Evolutionary conservation across 805 yeast species (phyloP).

Genomic region (Kazachstania martiniae): DNA sequence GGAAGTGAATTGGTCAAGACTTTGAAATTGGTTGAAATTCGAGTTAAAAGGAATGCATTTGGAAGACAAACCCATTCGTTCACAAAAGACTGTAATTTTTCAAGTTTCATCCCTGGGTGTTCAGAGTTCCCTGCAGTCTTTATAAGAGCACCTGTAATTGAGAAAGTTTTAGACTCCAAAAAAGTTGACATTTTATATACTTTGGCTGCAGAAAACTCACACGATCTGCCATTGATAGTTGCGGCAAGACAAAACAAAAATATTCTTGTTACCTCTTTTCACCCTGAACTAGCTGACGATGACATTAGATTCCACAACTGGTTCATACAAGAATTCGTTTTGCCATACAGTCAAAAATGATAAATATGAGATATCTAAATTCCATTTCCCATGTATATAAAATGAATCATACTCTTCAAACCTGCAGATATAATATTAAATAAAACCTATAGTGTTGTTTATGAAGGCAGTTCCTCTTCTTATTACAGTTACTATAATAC

Average conservation of each 20-base stretch:
- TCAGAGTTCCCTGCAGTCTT: conserved; percentile 37
- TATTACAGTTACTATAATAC: no score
- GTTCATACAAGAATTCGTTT: conserved; percentile 57
- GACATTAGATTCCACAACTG: conserved; percentile 58
- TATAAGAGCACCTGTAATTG: conserved; percentile 69
- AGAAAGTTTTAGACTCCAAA: conserved; percentile 15
- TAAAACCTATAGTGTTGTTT: no score
- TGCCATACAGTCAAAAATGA: no score
- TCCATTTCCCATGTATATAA: no score
- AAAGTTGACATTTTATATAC: conserved; percentile 34
- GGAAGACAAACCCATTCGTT: conserved; percentile 71
- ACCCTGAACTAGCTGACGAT: conserved; percentile 53
- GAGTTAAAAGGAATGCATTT: conserved; percentile 62
- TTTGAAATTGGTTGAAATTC: conserved; percentile 54
- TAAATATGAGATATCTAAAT: no score
- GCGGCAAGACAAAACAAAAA: conserved; percentile 58
- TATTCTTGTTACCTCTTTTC: conserved; percentile 65
- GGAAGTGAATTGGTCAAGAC: conserved; percentile 44
- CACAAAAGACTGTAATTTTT: conserved; percentile 29
- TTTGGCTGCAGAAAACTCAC: conserved; percentile 14
- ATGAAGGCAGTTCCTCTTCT: no score
- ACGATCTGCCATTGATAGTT: conserved; percentile 36
- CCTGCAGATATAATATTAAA: no score
- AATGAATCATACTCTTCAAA: no score
- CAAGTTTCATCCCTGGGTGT: conserved; percentile 31